These are phyloP conservation scores for Aspergillus mulundensis DNA, from an alignment of 495 filamentous ascomycete species.

Conservation along the genomic window DNA sequence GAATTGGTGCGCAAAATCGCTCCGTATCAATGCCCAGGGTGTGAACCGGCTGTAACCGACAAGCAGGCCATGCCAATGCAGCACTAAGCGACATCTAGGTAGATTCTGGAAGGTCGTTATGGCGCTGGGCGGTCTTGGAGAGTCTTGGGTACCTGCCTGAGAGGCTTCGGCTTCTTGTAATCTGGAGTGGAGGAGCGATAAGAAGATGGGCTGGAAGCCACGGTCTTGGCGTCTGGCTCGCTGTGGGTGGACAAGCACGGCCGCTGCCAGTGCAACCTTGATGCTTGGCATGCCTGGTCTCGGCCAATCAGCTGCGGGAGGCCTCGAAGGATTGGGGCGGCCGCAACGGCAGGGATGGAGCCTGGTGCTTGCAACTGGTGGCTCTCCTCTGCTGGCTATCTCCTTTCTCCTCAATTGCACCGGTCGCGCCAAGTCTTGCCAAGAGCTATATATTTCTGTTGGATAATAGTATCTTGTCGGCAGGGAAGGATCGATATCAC, in stretches of 20 bases:
- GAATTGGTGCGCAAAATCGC: not conserved
- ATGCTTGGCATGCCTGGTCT: not conserved
- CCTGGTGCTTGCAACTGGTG: no score
- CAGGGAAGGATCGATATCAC: not conserved
- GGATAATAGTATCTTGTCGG: not conserved
- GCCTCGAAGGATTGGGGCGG: no score
- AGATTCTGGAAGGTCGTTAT: slow-evolving; percentile 6
- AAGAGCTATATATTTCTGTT: not conserved
- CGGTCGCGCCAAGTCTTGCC: not conserved
- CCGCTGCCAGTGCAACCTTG: slow-evolving; percentile 7
- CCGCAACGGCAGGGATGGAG: no score
- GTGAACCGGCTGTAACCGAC: slow-evolving; percentile 5
- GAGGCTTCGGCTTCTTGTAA: not conserved
- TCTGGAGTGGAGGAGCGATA: not conserved
- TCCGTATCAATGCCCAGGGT: slow-evolving; percentile 4
- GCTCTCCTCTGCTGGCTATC: no score
- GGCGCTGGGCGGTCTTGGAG: not conserved
- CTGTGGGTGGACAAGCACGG: slow-evolving; percentile 1
- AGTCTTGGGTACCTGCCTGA: not conserved
- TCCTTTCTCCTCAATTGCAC: not conserved
- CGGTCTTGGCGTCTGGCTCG: not conserved
- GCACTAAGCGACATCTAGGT: not conserved
- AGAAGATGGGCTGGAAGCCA: not conserved
- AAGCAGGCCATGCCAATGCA: not conserved
- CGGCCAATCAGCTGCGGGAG: not conserved